Conservation (phyloP, 345 rosid species). For the Boechera divaricarpa region DNA sequence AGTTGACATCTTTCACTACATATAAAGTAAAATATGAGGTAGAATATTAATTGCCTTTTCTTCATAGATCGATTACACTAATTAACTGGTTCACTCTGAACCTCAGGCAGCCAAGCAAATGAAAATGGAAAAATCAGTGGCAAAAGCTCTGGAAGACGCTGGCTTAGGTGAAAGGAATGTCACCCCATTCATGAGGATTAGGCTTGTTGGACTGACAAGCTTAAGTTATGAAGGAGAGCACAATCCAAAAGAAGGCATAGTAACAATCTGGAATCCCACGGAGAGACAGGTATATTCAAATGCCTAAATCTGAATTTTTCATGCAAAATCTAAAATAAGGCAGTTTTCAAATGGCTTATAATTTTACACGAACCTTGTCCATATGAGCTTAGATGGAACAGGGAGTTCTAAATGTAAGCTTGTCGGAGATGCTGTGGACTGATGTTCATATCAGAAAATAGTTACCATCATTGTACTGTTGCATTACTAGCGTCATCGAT, state of each 20-base stretch:
- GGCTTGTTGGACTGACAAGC: constrained; percentile 75
- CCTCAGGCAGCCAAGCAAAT: constrained; percentile 67
- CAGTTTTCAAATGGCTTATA: constrained; percentile 14
- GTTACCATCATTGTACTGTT: constrained; percentile 13
- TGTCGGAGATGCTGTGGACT: background rate
- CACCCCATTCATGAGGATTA: constrained; percentile 82
- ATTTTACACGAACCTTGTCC: constrained; percentile 17
- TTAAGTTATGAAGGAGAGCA: constrained; percentile 46
- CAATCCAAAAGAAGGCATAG: constrained; percentile 65
- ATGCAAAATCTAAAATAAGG: constrained; percentile 1
- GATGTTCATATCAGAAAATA: constrained; percentile 6
- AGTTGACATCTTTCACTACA: constrained; percentile 66
- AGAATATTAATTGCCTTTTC: constrained; percentile 32
- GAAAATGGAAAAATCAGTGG: constrained; percentile 67
- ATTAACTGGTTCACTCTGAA: constrained; percentile 30
- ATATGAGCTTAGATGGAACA: constrained; percentile 6
- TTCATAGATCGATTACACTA: background rate
- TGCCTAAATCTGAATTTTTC: constrained; percentile 14
- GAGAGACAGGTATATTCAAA: constrained; percentile 69
- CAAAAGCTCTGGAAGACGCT: constrained; percentile 72
- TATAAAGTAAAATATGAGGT: constrained; percentile 84
- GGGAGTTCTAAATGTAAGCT: background rate
- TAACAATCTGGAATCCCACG: constrained; percentile 95
- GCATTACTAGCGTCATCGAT: background rate
- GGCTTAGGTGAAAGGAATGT: constrained; percentile 80